Base-by-base conservation (phyloP, 2,329 filamentous ascomycete genomes). In the Arthrinium phaeospermum region DNA sequence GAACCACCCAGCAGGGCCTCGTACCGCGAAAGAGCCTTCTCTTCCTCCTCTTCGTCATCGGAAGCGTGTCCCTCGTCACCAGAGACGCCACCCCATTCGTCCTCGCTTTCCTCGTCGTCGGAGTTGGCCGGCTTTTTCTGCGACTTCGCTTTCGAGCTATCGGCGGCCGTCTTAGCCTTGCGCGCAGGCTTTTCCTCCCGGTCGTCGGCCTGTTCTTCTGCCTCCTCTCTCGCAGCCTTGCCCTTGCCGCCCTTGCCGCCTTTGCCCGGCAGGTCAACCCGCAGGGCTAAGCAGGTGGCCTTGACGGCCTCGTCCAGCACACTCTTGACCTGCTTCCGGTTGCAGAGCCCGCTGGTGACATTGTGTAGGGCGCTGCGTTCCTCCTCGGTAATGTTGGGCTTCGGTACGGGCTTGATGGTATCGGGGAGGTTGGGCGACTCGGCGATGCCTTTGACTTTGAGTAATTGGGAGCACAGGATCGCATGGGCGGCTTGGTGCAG, bases 281-380 rank as follows among this genome's bases (percentile, higher is more conserved):
- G 82, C 22, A 91, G 80, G 3, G 82, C 80, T 67, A 82, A 79
- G 77, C 88, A 90, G 3, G 89, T 84, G 41, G 81, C 84, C 71
- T 82, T 81, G 19, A 90, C 75, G 1, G 87, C 88, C 76, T 85
- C 83, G 37, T 86, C 84, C 13, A 88, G 80, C 3, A 84, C 83
- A 69, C 86, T 82, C 74, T 85, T 86, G 70, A 90, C 88, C 44
- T 85, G 82, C 7, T 84, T 83, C 70, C 85, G 82, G 72, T 88
- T 90, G 78, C 86, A 90, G 3, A 91, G 81, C 10, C 84, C 85
- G 73, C 89, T 91, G 37, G 89, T 90, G 70, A 91, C 88, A 77
- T 90, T 90, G 76, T 91, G 89, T 37, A 90, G 80, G 3, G 86
- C 84, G 0, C 79, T 75, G 70, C 81, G 83, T 76, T 90, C 87